Percentiles rank a stretch among this genome's conserved stretches.
Evolutionary conservation across 257 asterid species (phyloP).

Genomic region (Solanum lycopersicoides): DNA sequence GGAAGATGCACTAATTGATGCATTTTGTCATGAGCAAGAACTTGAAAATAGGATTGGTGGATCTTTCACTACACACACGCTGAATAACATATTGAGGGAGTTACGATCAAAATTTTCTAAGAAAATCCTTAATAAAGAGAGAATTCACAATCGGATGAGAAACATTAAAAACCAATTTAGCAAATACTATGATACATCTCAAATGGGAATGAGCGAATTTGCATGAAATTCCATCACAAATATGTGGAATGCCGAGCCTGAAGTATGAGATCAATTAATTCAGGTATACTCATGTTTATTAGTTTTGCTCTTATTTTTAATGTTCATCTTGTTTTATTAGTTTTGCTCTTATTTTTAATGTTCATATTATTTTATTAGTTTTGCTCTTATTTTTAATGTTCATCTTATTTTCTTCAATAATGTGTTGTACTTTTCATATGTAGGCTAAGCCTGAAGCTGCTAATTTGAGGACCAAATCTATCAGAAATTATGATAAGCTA

Average conservation of each 20-base stretch:
- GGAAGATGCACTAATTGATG: background rate
- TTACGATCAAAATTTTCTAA: background rate
- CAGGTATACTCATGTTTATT: background rate
- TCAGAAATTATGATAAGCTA: too few relatives aligned
- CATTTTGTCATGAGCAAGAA: background rate
- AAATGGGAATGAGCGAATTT: background rate
- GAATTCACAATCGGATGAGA: background rate
- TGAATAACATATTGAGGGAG: background rate
- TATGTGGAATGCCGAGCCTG: background rate
- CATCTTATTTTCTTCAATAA: too few relatives aligned
- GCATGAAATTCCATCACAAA: background rate
- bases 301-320: too few relatives aligned
- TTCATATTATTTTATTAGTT: too few relatives aligned
- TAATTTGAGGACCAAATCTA: too few relatives aligned
- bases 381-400: too few relatives aligned
- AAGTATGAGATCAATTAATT: background rate
- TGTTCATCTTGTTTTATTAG: too few relatives aligned
- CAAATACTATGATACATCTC: background rate
- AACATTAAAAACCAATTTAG: background rate
- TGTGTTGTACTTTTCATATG: too few relatives aligned
- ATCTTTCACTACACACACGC: background rate
- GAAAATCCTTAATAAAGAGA: background rate
- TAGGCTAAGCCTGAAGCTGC: too few relatives aligned
- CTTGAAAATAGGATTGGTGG: background rate
- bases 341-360: too few relatives aligned